Evolutionary conservation across 1,139 yeast species (phyloP), one percentile per base, ranked within the genome.

Genomic region (Geotrichum siamense): DNA sequence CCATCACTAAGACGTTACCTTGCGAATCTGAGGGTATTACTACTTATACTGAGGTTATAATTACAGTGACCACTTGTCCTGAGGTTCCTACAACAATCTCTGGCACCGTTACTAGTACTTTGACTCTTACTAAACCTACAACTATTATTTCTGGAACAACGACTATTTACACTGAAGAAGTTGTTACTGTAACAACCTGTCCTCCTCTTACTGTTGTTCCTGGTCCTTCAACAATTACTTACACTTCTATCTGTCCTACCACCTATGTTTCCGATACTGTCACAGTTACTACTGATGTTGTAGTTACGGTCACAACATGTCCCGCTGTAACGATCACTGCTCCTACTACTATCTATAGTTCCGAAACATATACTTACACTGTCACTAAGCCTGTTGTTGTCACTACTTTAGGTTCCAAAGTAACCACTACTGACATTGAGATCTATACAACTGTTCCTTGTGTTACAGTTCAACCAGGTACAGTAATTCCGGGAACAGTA

Each of bases 31-130:
- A 27, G n/a, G 39, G 44, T 8, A 33, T 34, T 20, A 40, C 43
- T 28, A 33, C 39, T 31, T 39, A 31, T 29, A 23, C 16, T 6
- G 32, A 23, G 17, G 13, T 39, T 10, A 39, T 38, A 13, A 25
- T 32, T 19, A 39, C 43, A 2, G 25, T 39, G 5, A 33, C 37
- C 6, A 39, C 43, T 16, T 39, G 43, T 34, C 43, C 43, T 26
- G 41, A 29, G 16, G 30, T 16, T 22, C 27, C 19, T 9, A 9
- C 26, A 15, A 27, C 33, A 19, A 27, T 27, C 20, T 41, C 37
- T 23, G 48, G 41, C 8, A 40, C 49, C 29, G 40, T 43, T 31
- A 49, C 49, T 38, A 19, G 19, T 22, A 49, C 52, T 23, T n/a
- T 36, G 21, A 38, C 41, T 30, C 30, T 38, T 30, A 41, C 47